These are phyloP conservation scores for Ogataea siamensis DNA, from an alignment of 805 yeast genomes.

Conservation along the genomic window DNA sequence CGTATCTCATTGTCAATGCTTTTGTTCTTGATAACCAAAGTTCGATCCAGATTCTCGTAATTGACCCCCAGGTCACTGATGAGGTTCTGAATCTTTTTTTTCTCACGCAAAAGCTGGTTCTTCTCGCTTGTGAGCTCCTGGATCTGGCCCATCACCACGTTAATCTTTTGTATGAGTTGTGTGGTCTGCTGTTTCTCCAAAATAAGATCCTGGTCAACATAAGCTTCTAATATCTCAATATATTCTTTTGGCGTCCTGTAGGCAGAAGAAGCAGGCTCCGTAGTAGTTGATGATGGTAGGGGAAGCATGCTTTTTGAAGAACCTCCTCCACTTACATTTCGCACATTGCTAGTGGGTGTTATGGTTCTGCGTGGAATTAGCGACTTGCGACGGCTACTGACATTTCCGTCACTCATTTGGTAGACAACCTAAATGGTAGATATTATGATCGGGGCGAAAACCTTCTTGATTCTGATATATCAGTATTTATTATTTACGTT, in stretches of 20 bases:
- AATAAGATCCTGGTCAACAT: slow-evolving; percentile 25
- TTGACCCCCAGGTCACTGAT: slow-evolving; percentile 18
- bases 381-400: slow-evolving; percentile 7
- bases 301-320: slow-evolving; percentile 13
- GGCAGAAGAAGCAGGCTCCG: not conserved
- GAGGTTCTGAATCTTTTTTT: slow-evolving; percentile 16
- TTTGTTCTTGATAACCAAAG: slow-evolving; percentile 19
- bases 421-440: not conserved
- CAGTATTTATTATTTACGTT: slow-evolving; percentile 9
- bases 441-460: too few species aligned
- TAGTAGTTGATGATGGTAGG: slow-evolving; percentile 5
- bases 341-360: slow-evolving; percentile 2
- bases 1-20: slow-evolving; percentile 27
- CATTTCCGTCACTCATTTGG: not conserved
- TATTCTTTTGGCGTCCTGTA: slow-evolving; percentile 20
- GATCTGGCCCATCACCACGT: slow-evolving; percentile 18
- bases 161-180: slow-evolving; percentile 16
- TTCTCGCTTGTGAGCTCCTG: slow-evolving; percentile 23
- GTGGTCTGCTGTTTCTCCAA: slow-evolving; percentile 24
- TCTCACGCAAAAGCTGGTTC: slow-evolving; percentile 21
- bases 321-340: slow-evolving; percentile 4
- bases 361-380: slow-evolving; percentile 15
- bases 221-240: slow-evolving; percentile 24
- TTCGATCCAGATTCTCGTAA: slow-evolving; percentile 22
- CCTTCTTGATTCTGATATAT: slow-evolving; percentile 8